Evolutionary conservation across 768 basidiomycete genomes (phyloP), one percentile per base, ranked within the genome.

Genomic region (Russula virescens): DNA sequence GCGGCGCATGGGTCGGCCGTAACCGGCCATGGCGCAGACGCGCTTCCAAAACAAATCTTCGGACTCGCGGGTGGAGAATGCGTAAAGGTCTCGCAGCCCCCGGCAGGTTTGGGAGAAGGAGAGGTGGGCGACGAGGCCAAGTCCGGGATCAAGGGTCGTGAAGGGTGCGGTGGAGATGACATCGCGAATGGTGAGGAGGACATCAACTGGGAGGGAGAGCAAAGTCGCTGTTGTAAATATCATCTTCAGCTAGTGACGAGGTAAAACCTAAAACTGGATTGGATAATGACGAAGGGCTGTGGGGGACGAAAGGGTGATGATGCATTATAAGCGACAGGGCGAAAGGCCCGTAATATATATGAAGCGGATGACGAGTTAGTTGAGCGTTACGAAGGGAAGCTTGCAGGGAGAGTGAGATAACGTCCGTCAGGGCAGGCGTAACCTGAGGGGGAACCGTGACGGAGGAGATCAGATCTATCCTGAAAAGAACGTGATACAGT

Each of bases 121-220:
- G 42, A 68, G 51, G 61, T 68, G 67, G 14, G 67, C 53, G 19
- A 51, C 28, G 40, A 68, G 67, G 40, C 57, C 61, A 2, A 61
- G 48, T 8, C 53, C 57, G 13, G 67, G 65, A 43, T 68, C 67
- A 21, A 31, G 19, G 38, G 43, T 47, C 1, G 57, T 58, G 43
- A 64, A 58, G 2, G 65, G 56, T 14, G 59, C 45, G 56, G 35
- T 31, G 5, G 66, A 66, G n/a, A 68, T 55, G 65, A 50, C 53
- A 43, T 68, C 67, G 57, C 67, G 67, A 38, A 68, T 57, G 55
- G 61, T 28, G 58, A 68, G 61, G 54, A 68, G 67, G 60, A 68
- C 55, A 35, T 68, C 67, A 5, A 49, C 11, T 3, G 67, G 67
- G 21, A 68, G 65, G 38, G 61, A 23, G 65, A 66, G 61, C 25